Evolutionary conservation across 2,329 filamentous ascomycete species (phyloP).

Genomic region (Diaporthe amygdali): DNA sequence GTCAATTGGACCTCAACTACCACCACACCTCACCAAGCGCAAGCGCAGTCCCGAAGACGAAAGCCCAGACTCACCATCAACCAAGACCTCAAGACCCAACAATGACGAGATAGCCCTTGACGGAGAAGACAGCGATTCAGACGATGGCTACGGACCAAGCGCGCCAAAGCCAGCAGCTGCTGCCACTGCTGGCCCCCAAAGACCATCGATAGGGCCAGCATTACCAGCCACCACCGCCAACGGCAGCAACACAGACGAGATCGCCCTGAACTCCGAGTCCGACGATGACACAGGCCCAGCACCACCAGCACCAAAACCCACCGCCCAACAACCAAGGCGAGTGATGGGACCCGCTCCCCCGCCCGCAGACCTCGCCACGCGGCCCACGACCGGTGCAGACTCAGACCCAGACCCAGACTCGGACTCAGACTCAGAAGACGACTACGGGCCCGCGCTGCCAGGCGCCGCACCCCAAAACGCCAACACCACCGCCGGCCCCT

Average conservation of each 20-base stretch:
- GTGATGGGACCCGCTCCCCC: conserved; percentile 49
- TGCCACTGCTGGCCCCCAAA: neutral
- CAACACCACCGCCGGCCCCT: conserved; percentile 45
- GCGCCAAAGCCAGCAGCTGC: conserved; percentile 31
- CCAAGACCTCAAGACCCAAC: conserved; percentile 56
- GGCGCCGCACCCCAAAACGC: conserved; percentile 45
- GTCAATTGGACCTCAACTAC: conserved; percentile 73
- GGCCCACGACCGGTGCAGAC: conserved; percentile 34
- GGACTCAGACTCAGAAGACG: conserved; percentile 48
- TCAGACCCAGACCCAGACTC: conserved; percentile 29
- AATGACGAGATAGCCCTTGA: conserved; percentile 54
- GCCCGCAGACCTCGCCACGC: conserved; percentile 45
- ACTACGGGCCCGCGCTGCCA: conserved; percentile 66
- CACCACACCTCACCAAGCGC: conserved; percentile 69
- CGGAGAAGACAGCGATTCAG: conserved; percentile 40
- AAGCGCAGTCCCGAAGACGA: conserved; percentile 57
- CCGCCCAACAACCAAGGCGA: conserved; percentile 29
- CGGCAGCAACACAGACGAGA: conserved; percentile 40
- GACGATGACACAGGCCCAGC: conserved; percentile 37
- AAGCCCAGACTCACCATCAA: conserved; percentile 44
- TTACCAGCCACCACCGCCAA: conserved; percentile 20
- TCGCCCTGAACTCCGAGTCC: conserved; percentile 41
- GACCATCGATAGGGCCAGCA: conserved; percentile 34
- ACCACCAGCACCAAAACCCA: conserved; percentile 20
- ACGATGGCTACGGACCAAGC: conserved; percentile 49